Percentiles rank a stretch among this genome's conserved stretches.
These are phyloP conservation scores for Phytophthora boehmeriae DNA, from an alignment of 352 stramenopile genomes.

Conservation along the genomic window DNA sequence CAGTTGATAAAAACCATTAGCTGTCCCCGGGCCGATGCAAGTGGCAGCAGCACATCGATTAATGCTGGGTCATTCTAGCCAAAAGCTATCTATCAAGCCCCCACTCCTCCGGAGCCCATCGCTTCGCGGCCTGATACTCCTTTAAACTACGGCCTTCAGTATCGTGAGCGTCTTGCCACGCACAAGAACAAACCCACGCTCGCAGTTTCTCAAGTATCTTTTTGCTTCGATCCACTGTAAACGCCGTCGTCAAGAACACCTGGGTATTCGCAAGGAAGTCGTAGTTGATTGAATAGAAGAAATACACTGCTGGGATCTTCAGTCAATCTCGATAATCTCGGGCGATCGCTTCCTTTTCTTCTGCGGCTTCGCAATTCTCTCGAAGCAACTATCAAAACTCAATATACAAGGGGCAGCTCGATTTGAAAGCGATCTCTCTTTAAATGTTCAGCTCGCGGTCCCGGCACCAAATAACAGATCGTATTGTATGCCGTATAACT, in stretches of 20 bases:
- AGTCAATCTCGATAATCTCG: constrained; percentile 37
- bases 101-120: constrained; percentile 66
- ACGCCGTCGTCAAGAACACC: not conserved
- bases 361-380: not conserved
- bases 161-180: constrained; percentile 73
- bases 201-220: constrained; percentile 78
- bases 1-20: constrained; percentile 59
- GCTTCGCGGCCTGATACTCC: constrained; percentile 51
- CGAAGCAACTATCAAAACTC: not conserved
- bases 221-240: constrained; percentile 51
- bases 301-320: not conserved
- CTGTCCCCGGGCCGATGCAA: constrained; percentile 71
- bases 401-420: constrained; percentile 16
- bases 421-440: constrained; percentile 28
- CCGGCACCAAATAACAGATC: constrained; percentile 70
- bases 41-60: constrained; percentile 76
- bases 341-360: constrained; percentile 31
- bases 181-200: constrained; percentile 85
- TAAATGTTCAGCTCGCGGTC: constrained; percentile 41
- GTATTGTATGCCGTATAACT: constrained; percentile 81
- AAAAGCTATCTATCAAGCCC: constrained; percentile 78
- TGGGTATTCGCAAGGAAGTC: not conserved
- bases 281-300: not conserved
- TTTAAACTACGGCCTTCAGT: constrained; percentile 78
- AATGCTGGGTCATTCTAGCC: constrained; percentile 87